phyloP scores from a whole-genome alignment of 2,329 filamentous ascomycete species.

The Sporothrix dimorphospora region DNA sequence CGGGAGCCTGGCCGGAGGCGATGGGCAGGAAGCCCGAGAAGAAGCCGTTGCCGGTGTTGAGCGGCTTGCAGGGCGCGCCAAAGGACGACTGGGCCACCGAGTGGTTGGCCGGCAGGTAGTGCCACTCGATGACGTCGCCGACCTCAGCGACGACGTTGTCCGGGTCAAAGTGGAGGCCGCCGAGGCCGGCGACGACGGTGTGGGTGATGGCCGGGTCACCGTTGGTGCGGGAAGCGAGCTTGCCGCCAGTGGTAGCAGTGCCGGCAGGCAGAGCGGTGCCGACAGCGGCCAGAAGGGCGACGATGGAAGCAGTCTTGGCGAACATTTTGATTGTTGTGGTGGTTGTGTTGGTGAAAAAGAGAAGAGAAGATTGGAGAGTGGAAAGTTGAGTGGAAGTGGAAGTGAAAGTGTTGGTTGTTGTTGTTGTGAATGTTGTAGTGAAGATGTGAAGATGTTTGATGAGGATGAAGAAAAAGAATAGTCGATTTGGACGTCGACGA shows the following conservation, averaged over 20 bases:
- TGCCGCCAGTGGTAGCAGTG: slow-evolving; percentile 31
- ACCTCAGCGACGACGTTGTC: slow-evolving; percentile 52
- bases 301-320: slow-evolving; percentile 27
- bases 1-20: slow-evolving; percentile 41
- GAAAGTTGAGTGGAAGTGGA: neutral
- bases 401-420: neutral
- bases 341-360: neutral
- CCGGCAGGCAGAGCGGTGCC: slow-evolving; percentile 41
- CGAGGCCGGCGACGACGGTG: slow-evolving; percentile 50
- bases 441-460: slow-evolving; percentile 22
- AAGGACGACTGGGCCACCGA: slow-evolving; percentile 46
- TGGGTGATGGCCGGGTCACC: slow-evolving; percentile 48
- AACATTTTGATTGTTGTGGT: slow-evolving; percentile 27
- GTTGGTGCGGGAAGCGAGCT: slow-evolving; percentile 41
- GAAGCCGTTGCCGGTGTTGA: slow-evolving; percentile 45
- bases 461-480: slow-evolving; percentile 10
- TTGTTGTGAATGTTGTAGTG: slow-evolving; percentile 9
- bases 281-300: slow-evolving; percentile 35
- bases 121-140: slow-evolving; percentile 58
- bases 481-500: slow-evolving; percentile 3
- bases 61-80: slow-evolving; percentile 48
- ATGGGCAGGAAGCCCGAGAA: slow-evolving; percentile 50
- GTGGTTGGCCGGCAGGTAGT: slow-evolving; percentile 55
- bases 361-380: neutral
- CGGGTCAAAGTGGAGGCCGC: slow-evolving; percentile 54